Conservation (phyloP, 2,329 filamentous ascomycete species). For the Phaeophleospora eucalypticola region DNA sequence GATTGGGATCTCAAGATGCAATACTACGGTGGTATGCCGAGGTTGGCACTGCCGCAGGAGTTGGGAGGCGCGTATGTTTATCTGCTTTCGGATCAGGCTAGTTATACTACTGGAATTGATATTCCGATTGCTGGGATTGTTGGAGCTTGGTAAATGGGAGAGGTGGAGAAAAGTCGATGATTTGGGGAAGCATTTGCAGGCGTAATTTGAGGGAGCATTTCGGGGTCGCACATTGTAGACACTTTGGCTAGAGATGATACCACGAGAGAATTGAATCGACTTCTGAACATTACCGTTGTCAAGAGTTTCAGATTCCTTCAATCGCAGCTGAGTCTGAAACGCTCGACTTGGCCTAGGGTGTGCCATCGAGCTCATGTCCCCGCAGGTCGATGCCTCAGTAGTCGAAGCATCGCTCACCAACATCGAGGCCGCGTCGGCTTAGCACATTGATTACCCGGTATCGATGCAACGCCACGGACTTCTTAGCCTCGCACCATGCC, state of each 20-base stretch:
- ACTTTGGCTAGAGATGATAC: constrained; percentile 4
- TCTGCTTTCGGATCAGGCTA: constrained; percentile 44
- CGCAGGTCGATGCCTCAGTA: too few species aligned
- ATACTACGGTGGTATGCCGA: constrained; percentile 53
- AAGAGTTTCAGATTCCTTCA: too few species aligned
- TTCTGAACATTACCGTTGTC: neutral
- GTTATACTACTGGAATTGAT: constrained; percentile 49
- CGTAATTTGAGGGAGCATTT: neutral
- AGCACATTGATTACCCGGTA: too few species aligned
- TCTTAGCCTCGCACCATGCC: too few species aligned
- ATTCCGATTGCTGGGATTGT: constrained; percentile 45
- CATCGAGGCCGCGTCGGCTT: too few species aligned
- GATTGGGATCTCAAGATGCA: constrained; percentile 52
- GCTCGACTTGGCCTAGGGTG: too few species aligned
- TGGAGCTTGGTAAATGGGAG: constrained; percentile 11
- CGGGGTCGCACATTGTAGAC: too few species aligned
- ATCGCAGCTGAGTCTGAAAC: too few species aligned
- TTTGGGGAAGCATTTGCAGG: constrained; percentile 1
- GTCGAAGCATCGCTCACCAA: too few species aligned
- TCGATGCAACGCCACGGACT: too few species aligned
- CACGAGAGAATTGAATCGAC: constrained; percentile 1
- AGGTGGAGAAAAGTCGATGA: neutral
- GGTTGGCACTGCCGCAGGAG: constrained; percentile 50
- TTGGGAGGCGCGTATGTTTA: constrained; percentile 50
- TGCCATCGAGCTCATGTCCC: too few species aligned